Conservation (phyloP, 768 basidiomycete species). For the Auricularia sp. region DNA sequence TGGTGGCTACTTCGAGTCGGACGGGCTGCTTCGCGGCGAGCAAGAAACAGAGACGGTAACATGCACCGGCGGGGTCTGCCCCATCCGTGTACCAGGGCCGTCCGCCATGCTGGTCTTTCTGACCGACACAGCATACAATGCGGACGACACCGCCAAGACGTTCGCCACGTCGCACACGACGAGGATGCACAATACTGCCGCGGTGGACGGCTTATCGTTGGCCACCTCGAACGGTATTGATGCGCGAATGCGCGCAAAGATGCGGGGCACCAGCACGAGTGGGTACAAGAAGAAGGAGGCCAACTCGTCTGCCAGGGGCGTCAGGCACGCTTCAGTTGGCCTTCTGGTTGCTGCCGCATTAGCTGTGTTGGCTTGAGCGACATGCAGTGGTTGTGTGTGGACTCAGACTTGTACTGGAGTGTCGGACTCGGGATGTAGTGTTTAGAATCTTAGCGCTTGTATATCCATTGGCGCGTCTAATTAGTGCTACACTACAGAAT, state of each 20-base stretch:
- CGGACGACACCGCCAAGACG: neutral
- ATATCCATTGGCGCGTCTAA: no score
- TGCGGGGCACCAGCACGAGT: neutral
- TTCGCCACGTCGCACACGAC: neutral
- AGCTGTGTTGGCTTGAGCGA: neutral
- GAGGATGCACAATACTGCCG: neutral
- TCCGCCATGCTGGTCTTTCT: constrained; percentile 71
- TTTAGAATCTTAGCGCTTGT: no score
- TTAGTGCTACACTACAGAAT: no score
- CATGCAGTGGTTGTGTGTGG: no score
- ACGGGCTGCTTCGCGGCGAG: constrained; percentile 54
- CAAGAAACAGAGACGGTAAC: constrained; percentile 46
- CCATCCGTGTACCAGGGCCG: constrained; percentile 56
- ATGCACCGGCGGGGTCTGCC: constrained; percentile 49
- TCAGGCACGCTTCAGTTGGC: neutral
- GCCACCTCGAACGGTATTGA: neutral
- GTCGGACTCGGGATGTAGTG: no score
- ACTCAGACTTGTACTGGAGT: no score
- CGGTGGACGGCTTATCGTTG: neutral
- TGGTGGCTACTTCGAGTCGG: constrained; percentile 49
- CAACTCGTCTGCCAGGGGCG: neutral
- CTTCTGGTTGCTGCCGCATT: neutral
- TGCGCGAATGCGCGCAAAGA: neutral
- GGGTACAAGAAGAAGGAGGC: neutral
- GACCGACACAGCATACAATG: constrained; percentile 12